Percentiles rank a stretch among this genome's conserved stretches.
Evolutionary conservation across 2,329 filamentous ascomycete species (phyloP).

Genomic region (Fusarium marasasianum): DNA sequence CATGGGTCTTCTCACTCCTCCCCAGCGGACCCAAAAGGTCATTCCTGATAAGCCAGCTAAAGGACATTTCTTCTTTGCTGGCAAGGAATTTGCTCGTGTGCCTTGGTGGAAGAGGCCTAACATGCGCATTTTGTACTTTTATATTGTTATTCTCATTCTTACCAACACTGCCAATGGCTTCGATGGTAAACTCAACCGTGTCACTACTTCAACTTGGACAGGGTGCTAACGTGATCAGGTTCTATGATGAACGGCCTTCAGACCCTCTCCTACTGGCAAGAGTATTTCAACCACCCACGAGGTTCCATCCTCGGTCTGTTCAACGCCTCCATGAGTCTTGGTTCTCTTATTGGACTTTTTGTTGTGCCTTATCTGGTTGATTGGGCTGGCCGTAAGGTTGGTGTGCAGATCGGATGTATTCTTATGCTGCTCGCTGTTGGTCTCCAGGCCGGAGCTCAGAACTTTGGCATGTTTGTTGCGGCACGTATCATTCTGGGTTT

Average conservation of each 20-base stretch:
- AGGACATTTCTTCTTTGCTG: slow-evolving; percentile 14
- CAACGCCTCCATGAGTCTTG: slow-evolving; percentile 26
- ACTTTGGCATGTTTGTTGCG: slow-evolving; percentile 27
- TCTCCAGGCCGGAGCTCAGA: slow-evolving; percentile 11
- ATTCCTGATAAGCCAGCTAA: slow-evolving; percentile 10
- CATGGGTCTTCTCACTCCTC: slow-evolving; percentile 9
- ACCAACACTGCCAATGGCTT: slow-evolving; percentile 21
- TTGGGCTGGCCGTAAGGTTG: slow-evolving; percentile 14
- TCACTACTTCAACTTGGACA: fast-evolving
- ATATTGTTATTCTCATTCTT: slow-evolving; percentile 6
- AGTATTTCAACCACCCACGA: slow-evolving; percentile 17
- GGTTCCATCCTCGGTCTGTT: slow-evolving; percentile 17
- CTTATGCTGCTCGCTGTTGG: slow-evolving; percentile 16
- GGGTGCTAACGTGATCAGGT: neutral
- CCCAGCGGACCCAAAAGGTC: slow-evolving; percentile 18
- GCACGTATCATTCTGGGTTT: slow-evolving; percentile 20
- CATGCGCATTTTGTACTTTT: slow-evolving; percentile 5
- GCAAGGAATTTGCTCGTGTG: slow-evolving; percentile 8
- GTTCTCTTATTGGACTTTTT: slow-evolving; percentile 22
- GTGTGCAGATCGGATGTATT: slow-evolving; percentile 15
- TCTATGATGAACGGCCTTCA: slow-evolving; percentile 26
- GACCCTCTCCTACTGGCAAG: slow-evolving; percentile 24
- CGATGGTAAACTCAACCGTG: neutral
- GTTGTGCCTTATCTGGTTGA: slow-evolving; percentile 24
- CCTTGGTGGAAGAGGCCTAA: slow-evolving; percentile 14